phyloP scores from a whole-genome alignment of 2,329 filamentous ascomycete genomes.

The Huntiella savannae region DNA sequence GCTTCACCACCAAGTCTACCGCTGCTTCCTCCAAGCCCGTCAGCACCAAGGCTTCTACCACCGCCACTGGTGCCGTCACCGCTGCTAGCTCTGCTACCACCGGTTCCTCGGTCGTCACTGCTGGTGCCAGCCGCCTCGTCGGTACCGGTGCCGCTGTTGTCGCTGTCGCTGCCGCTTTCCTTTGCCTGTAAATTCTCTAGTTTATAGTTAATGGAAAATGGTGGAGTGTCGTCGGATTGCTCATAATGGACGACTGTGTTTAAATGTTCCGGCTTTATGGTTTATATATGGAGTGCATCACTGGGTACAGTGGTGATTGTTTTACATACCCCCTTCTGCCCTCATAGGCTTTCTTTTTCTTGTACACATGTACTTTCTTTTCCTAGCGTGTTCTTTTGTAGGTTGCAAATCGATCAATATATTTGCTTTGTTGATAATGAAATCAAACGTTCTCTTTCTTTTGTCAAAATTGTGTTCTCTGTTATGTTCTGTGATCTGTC shows the following conservation, averaged over 20 bases:
- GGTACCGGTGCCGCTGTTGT: slow-evolving; percentile 9
- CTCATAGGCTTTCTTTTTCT: slow-evolving; percentile 1
- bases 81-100: slow-evolving; percentile 1
- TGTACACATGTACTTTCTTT: neutral
- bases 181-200: slow-evolving; percentile 8
- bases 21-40: neutral
- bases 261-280: neutral
- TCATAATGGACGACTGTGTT: neutral
- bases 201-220: neutral
- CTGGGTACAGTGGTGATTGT: neutral
- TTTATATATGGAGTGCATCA: neutral
- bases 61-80: neutral
- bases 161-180: slow-evolving; percentile 10
- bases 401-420: too few relatives aligned
- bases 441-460: too few relatives aligned
- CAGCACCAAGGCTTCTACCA: neutral
- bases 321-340: neutral
- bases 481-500: too few relatives aligned
- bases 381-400: slow-evolving; percentile 6
- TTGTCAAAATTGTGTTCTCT: too few relatives aligned
- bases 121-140: slow-evolving; percentile 8
- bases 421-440: neutral
- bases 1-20: neutral
- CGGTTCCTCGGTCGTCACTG: slow-evolving; percentile 3
- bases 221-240: neutral